Evolutionary conservation across 495 filamentous ascomycete species (phyloP).

Genomic region (Penicillium atrosanguineum): DNA sequence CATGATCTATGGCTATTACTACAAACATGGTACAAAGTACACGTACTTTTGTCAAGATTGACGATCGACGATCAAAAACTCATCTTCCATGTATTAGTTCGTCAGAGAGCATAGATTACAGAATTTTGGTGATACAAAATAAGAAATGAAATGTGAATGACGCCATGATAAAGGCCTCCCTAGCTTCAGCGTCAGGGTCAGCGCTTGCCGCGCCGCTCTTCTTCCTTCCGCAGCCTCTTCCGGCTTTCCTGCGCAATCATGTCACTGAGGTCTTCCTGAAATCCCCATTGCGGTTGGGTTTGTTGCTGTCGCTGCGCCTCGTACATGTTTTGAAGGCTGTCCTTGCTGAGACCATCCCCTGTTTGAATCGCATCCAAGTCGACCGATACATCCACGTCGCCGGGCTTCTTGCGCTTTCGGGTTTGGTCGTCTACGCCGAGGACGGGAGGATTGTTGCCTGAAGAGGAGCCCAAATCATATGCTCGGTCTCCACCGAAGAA

Average conservation of each 20-base stretch:
- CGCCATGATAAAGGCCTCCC: background rate
- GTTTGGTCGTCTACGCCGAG: slow-evolving; percentile 78
- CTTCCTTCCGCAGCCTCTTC: slow-evolving; percentile 83
- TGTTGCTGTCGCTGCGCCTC: slow-evolving; percentile 74
- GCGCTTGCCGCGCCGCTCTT: slow-evolving; percentile 62
- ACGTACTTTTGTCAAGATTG: background rate
- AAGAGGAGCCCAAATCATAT: slow-evolving; percentile 70
- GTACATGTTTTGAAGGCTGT: slow-evolving; percentile 67
- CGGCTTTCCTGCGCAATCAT: slow-evolving; percentile 95
- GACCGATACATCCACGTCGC: slow-evolving; percentile 89
- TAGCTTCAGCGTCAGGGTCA: slow-evolving; percentile 17
- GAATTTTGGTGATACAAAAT: slow-evolving; percentile 1
- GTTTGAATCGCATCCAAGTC: slow-evolving; percentile 73
- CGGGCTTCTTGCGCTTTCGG: slow-evolving; percentile 89
- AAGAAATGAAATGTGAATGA: background rate
- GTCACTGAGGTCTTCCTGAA: slow-evolving; percentile 90
- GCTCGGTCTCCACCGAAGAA: slow-evolving; percentile 94
- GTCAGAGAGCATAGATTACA: background rate
- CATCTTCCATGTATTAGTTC: background rate
- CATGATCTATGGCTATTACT: background rate
- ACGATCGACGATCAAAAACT: background rate
- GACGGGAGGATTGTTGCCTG: slow-evolving; percentile 55
- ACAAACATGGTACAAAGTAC: too few species aligned
- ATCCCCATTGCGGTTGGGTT: slow-evolving; percentile 66
- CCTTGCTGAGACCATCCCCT: slow-evolving; percentile 68